Evolutionary conservation across 306 rosid genomes (phyloP).

Genomic region (Arachis stenosperma): DNA sequence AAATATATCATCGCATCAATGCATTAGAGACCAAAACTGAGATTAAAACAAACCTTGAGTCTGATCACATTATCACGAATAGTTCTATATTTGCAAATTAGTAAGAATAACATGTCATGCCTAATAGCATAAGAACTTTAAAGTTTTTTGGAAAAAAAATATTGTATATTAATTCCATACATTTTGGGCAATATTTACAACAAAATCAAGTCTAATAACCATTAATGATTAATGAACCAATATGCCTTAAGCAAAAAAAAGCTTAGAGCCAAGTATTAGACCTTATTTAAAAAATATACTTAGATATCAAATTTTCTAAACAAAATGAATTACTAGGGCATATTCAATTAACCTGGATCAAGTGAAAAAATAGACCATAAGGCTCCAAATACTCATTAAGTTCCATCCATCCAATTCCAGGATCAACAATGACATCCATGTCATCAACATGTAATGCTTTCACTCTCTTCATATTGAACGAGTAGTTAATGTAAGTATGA

Average conservation of each 20-base stretch:
- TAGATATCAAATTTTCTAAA: slow-evolving; percentile 18
- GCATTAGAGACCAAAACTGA: slow-evolving; percentile 26
- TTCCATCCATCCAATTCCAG: slow-evolving; percentile 99
- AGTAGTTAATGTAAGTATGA: slow-evolving; percentile 22
- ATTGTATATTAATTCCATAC: background rate
- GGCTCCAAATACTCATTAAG: slow-evolving; percentile 94
- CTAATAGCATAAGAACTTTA: slow-evolving; percentile 33
- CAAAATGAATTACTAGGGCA: slow-evolving; percentile 15
- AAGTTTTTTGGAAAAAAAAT: slow-evolving; percentile 2
- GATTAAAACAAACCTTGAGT: slow-evolving; percentile 65
- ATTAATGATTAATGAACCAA: slow-evolving; percentile 12
- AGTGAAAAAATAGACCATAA: slow-evolving; percentile 93
- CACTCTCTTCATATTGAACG: slow-evolving; percentile 55
- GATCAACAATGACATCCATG: slow-evolving; percentile 96
- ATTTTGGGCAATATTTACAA: slow-evolving; percentile 5
- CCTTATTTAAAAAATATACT: slow-evolving; percentile 14
- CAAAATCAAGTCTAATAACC: slow-evolving; percentile 32
- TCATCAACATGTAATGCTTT: slow-evolving; percentile 86
- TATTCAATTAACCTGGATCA: slow-evolving; percentile 82
- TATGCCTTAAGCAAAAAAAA: slow-evolving; percentile 15
- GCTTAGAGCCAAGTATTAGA: slow-evolving; percentile 24
- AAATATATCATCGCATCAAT: slow-evolving; percentile 35
- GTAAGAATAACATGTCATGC: slow-evolving; percentile 46
- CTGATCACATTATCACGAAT: slow-evolving; percentile 96
- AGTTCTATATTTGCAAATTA: slow-evolving; percentile 88